Evolutionary conservation across 129 eudicot genomes (phyloP), one percentile per base, ranked within the genome.

Genomic region (Saposhnikovia divaricata): DNA sequence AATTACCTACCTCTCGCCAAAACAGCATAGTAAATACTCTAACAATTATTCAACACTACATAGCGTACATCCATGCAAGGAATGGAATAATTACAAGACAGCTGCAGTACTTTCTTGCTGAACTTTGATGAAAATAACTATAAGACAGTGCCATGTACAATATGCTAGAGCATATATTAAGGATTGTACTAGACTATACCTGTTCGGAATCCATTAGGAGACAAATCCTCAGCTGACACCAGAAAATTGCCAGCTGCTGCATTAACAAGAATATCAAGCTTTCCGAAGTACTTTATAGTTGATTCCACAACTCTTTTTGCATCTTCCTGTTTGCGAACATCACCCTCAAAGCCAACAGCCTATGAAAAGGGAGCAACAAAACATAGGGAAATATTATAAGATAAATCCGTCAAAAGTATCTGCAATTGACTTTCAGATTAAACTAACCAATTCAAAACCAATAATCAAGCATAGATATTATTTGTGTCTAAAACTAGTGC

Each of bases 231-330:
- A 9, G 98, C 88, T 4, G 96, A 79, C 1, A 83, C 98, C 21
- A 95, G 91, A 81, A 95, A 95, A 86, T 95, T 95, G 59, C 98
- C 97, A 65, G 97, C 98, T 34, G 98, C 98, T 79, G 91, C 96
- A 87, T 95, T 95, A 8, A 95, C 97, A 80, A 95, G 96, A 80
- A 95, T 95, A 81, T 95, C 98, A 27, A 95, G 90, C 85, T 84
- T 90, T n/a, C 98, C 98, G 25, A 84, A 95, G 71, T 84, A 92
- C 85, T 83, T 76, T 45, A 91, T 28, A 37, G 97, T 91, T 51
- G 93, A 85, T 66, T 91, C 93, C 28, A 94, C 89, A 3, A 94
- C 94, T 80, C 96, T 89, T 80, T 81, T 86, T 31, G 96, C 97
- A 84, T 95, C 98, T 80, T 92, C 97, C 76, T 82, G 92, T 45